Base-by-base conservation (phyloP, 257 asterid genomes). In the Galeopsis tetrahit region DNA sequence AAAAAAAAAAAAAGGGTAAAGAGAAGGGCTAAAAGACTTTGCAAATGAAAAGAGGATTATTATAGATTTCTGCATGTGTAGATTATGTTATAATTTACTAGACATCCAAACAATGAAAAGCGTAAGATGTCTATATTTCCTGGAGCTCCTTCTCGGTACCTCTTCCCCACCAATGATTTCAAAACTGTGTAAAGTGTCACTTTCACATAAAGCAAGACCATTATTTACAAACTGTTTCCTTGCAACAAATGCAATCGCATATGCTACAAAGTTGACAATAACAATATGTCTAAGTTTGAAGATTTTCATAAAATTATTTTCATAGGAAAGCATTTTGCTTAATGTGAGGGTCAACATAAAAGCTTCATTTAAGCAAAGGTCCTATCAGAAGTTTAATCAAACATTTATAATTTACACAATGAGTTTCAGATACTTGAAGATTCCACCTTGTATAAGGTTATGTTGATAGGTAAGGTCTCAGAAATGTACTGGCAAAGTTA, bases 261-360 rank as follows among this genome's bases (percentile, higher is more conserved):
- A 62, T 21, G 28, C 17, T 15, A 7, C 61, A 9, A 55, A 56
- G 13, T 56, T 56, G 38, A 31, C 6, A 9, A 10, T 52, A 52
- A 15, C 33, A 2, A 28, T 4, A 38, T 15, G 68, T 63, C 35
- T 39, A 39, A 15, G 4, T 17, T 46, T 15, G 14, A 39, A 40
- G 35, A 15, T 17, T 4, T 63, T 39, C 53, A 17, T 40, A 14
- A 14, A 15, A 15, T 38, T 15, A 38, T 7, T 2, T 38, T 39
- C 52, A 14, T 14, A 62, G 4, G 28, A 36, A 40, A 61, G 33
- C 32, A 14, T 38, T 36, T 60, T 14, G 9, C 21, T 11, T 59
- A 33, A 33, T 59, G 42, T 11, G 43, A 33, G 43, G 67, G 67
- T 61, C n/a, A 35, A 61, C 67, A 58, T 10, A 58, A 56, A 56